These are phyloP conservation scores for Suillus alpinus DNA, from an alignment of 768 basidiomycete species.

Conservation along the genomic window DNA sequence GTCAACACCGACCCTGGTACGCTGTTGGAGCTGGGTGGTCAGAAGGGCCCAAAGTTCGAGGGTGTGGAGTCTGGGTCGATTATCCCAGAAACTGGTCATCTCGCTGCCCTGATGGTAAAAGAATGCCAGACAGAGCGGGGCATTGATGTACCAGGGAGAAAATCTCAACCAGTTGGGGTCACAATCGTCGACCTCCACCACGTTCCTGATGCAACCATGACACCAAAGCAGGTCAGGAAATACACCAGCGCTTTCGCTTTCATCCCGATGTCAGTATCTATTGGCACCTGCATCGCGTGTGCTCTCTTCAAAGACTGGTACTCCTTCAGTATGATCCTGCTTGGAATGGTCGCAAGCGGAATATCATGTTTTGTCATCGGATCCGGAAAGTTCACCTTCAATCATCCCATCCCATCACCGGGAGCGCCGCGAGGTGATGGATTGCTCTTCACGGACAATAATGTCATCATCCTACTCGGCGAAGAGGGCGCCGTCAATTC, in stretches of 20 bases:
- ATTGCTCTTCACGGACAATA: constrained; percentile 18
- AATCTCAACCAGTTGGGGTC: constrained; percentile 21
- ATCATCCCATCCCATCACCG: constrained; percentile 23
- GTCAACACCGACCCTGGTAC: constrained; percentile 30
- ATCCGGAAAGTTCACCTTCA: constrained; percentile 27
- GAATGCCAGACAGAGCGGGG: constrained; percentile 16
- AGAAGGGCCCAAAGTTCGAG: constrained; percentile 30
- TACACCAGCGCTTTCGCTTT: constrained; percentile 25
- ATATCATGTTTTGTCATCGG: constrained; percentile 33
- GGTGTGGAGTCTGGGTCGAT: constrained; percentile 31
- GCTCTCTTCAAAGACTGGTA: constrained; percentile 33
- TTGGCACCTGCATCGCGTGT: constrained; percentile 26
- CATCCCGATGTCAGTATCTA: constrained; percentile 29
- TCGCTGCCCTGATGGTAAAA: constrained; percentile 28
- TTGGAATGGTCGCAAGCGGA: constrained; percentile 31
- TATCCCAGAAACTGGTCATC: constrained; percentile 30
- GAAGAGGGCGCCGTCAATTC: constrained; percentile 29
- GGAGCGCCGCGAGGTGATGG: constrained; percentile 31
- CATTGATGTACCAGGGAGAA: constrained; percentile 20
- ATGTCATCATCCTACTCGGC: constrained; percentile 29
- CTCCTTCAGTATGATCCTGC: constrained; percentile 32
- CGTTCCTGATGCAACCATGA: constrained; percentile 15
- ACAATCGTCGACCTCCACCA: constrained; percentile 27
- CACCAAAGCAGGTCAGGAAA: constrained; percentile 17
- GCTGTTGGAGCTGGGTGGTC: constrained; percentile 30